A percentile compares a stretch with the other conserved stretches of the same genome.
phyloP scores from a whole-genome alignment of 352 stramenopile genomes.

The Lagenidium giganteum region DNA sequence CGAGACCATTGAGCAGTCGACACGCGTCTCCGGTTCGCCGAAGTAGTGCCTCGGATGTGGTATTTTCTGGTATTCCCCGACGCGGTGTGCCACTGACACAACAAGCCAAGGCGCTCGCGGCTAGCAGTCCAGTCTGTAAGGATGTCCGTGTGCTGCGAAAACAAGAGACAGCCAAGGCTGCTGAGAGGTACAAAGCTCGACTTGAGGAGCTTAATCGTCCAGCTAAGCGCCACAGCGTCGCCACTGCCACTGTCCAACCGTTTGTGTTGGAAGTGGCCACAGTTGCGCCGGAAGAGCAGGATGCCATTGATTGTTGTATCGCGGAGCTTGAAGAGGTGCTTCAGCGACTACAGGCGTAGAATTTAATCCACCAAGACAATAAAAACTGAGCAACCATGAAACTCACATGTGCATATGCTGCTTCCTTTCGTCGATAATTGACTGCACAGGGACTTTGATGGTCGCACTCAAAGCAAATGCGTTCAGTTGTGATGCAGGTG shows the following conservation, averaged over 20 bases:
- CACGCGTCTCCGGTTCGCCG: not conserved
- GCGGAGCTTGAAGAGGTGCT: conserved; percentile 15
- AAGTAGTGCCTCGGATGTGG: not conserved
- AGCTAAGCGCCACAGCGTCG: not conserved
- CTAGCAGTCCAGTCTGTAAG: conserved; percentile 26
- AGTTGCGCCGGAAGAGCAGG: not conserved
- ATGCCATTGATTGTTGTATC: not conserved
- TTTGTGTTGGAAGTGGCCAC: not conserved
- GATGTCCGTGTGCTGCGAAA: conserved; percentile 43
- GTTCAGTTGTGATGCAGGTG: no score
- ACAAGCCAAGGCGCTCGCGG: conserved; percentile 35
- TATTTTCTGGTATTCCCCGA: conserved; percentile 27
- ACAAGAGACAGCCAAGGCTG: conserved; percentile 35
- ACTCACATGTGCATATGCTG: no score
- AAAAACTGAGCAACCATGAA: no score
- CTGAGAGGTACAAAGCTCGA: conserved; percentile 29
- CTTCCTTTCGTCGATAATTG: no score
- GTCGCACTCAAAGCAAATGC: no score
- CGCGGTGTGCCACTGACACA: conserved; percentile 38
- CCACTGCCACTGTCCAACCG: not conserved
- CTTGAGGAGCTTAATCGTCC: conserved; percentile 19
- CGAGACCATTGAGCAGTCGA: not conserved
- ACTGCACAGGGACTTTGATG: no score
- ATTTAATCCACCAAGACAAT: no score
- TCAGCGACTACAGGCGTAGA: no score